phyloP scores from a whole-genome alignment of 768 basidiomycete genomes.

The Pulveroboletus frians region DNA sequence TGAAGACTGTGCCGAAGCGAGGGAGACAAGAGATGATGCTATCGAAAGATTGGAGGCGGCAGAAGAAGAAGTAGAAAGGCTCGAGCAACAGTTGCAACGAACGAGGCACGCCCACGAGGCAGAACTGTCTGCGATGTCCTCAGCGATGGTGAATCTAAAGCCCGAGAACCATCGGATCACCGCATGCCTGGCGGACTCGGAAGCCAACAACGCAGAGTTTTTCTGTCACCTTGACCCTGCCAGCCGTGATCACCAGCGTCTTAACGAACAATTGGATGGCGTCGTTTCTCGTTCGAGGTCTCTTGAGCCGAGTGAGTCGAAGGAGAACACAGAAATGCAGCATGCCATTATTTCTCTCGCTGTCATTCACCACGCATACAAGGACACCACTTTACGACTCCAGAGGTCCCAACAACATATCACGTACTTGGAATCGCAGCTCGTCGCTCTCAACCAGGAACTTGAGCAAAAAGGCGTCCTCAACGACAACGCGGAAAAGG shows the following conservation, averaged over 20 bases:
- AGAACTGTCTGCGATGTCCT: slow-evolving; percentile 36
- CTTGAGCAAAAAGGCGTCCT: slow-evolving; percentile 9
- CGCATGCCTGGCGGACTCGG: slow-evolving; percentile 13
- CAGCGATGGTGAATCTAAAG: slow-evolving; percentile 36
- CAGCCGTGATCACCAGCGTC: slow-evolving; percentile 2
- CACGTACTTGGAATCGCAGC: slow-evolving; percentile 16
- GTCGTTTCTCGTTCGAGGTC: slow-evolving; percentile 5
- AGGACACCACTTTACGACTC: slow-evolving; percentile 9
- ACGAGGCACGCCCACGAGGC: slow-evolving; percentile 26
- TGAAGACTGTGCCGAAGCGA: slow-evolving; percentile 75
- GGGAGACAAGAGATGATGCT: slow-evolving; percentile 67
- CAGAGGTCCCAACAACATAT: slow-evolving; percentile 4
- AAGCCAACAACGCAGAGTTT: slow-evolving; percentile 14
- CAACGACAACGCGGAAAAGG: slow-evolving; percentile 6
- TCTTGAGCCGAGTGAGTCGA: slow-evolving; percentile 9
- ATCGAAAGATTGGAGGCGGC: slow-evolving; percentile 49
- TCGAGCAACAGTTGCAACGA: slow-evolving; percentile 27
- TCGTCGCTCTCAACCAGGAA: slow-evolving; percentile 12
- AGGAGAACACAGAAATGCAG: slow-evolving; percentile 5
- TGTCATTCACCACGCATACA: slow-evolving; percentile 16
- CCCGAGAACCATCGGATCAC: slow-evolving; percentile 26
- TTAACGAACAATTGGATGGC: slow-evolving; percentile 9
- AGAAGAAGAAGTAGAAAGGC: slow-evolving; percentile 56
- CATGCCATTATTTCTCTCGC: slow-evolving; percentile 25
- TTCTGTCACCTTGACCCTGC: slow-evolving; percentile 14